These are phyloP conservation scores for Excoecaria agallocha DNA, from an alignment of 345 rosid species.

Conservation along the genomic window DNA sequence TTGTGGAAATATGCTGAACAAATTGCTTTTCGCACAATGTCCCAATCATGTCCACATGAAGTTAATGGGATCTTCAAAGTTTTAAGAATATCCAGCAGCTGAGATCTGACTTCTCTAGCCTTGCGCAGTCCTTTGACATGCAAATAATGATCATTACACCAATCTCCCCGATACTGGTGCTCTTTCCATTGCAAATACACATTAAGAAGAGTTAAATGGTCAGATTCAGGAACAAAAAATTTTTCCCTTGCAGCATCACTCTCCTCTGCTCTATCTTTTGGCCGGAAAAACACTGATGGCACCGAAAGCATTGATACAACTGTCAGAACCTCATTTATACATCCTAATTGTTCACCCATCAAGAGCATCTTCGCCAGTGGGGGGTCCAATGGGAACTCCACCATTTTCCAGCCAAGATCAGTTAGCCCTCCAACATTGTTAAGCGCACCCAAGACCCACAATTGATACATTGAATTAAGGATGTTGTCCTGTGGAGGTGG, in stretches of 20 bases:
- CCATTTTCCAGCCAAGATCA: conserved; percentile 97
- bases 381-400: conserved; percentile 95
- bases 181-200: conserved; percentile 95
- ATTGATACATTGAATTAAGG: conserved; percentile 95
- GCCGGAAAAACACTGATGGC: conserved; percentile 95
- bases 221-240: conserved; percentile 91
- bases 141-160: conserved; percentile 86
- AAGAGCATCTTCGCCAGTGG: conserved; percentile 98
- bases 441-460: conserved; percentile 96
- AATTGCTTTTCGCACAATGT: conserved; percentile 69
- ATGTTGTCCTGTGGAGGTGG: conserved; percentile 99
- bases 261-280: conserved; percentile 93
- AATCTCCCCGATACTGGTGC: conserved; percentile 88
- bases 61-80: conserved; percentile 73
- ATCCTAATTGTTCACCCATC: conserved; percentile 78
- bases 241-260: conserved; percentile 92
- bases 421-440: conserved; percentile 86
- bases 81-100: conserved; percentile 88
- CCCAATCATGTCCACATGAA: conserved; percentile 75
- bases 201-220: conserved; percentile 77
- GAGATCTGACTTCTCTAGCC: conserved; percentile 95
- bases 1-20: conserved; percentile 98
- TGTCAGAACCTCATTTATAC: conserved; percentile 89
- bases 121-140: conserved; percentile 82
- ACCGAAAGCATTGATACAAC: conserved; percentile 99